These are phyloP conservation scores for Fusarium sp. DNA, from an alignment of 2,329 filamentous ascomycete genomes.

Conservation along the genomic window DNA sequence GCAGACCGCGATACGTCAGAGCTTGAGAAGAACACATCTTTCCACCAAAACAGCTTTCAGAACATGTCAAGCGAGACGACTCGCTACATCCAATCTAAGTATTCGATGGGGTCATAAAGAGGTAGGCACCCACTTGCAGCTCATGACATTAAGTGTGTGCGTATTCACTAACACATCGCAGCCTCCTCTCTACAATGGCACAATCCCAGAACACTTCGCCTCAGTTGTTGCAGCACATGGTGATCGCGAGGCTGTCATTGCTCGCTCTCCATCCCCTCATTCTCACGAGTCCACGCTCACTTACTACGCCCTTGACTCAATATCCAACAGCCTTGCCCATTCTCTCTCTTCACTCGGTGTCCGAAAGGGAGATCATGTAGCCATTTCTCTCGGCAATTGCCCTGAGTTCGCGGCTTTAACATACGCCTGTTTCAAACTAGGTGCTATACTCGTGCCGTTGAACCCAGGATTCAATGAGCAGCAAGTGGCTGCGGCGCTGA, in stretches of 20 bases:
- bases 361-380: constrained; percentile 84
- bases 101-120: constrained; percentile 50
- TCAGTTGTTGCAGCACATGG: constrained; percentile 73
- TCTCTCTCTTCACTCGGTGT: constrained; percentile 80
- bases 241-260: constrained; percentile 71
- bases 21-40: constrained; percentile 19
- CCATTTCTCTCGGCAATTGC: constrained; percentile 87
- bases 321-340: constrained; percentile 81
- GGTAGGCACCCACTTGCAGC: constrained; percentile 33
- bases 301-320: constrained; percentile 79
- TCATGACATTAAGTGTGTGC: neutral
- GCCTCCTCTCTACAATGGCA: constrained; percentile 76
- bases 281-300: constrained; percentile 75
- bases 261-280: constrained; percentile 59
- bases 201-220: constrained; percentile 80
- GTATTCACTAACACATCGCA: constrained; percentile 52
- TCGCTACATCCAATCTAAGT: constrained; percentile 46
- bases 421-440: constrained; percentile 93
- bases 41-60: constrained; percentile 14
- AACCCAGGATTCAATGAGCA: constrained; percentile 88
- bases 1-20: constrained; percentile 36
- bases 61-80: constrained; percentile 28
- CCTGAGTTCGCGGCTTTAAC: constrained; percentile 86
- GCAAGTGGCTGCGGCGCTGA: constrained; percentile 83
- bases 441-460: constrained; percentile 92